Percentiles rank a stretch among this genome's conserved stretches.
These are phyloP conservation scores for Talaromyces sp. DNA, from an alignment of 2,329 filamentous ascomycete genomes.

Conservation along the genomic window DNA sequence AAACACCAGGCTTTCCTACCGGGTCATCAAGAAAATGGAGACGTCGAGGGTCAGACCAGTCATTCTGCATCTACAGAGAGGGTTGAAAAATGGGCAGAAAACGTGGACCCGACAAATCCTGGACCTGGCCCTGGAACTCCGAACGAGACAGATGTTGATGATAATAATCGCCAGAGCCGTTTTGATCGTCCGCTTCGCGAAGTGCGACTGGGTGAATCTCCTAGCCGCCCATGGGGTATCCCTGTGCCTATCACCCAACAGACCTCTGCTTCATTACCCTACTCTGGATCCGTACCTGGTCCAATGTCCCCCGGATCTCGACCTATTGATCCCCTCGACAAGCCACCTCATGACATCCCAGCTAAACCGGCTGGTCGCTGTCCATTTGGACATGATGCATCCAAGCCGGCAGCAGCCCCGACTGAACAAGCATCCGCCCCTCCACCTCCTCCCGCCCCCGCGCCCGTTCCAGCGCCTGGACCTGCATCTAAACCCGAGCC, in stretches of 20 bases:
- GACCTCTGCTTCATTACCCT: constrained; percentile 31
- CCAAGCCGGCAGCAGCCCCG: constrained; percentile 12
- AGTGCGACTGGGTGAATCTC: constrained; percentile 89
- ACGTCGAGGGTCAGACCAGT: constrained; percentile 30
- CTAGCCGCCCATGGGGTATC: constrained; percentile 91
- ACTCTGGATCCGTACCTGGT: constrained; percentile 25
- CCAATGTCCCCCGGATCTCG: constrained; percentile 22
- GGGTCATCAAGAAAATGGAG: constrained; percentile 40
- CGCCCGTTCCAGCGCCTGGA: neutral
- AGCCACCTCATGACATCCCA: constrained; percentile 16
- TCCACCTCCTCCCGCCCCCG: neutral
- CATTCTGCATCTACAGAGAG: constrained; percentile 63
- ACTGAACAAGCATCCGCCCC: constrained; percentile 4
- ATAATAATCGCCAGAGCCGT: constrained; percentile 67
- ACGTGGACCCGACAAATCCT: constrained; percentile 61
- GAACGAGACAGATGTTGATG: constrained; percentile 48
- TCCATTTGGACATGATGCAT: constrained; percentile 37
- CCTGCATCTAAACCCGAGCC: neutral
- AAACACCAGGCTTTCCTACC: constrained; percentile 88
- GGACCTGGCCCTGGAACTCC: constrained; percentile 32
- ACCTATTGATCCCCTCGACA: constrained; percentile 9
- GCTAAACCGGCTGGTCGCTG: constrained; percentile 33
- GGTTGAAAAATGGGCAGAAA: constrained; percentile 84
- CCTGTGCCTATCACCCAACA: constrained; percentile 65
- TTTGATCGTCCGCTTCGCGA: constrained; percentile 88